Evolutionary conservation across 371 early-diverging fungal species (phyloP).

Genomic region (Funneliformis caledonium): DNA sequence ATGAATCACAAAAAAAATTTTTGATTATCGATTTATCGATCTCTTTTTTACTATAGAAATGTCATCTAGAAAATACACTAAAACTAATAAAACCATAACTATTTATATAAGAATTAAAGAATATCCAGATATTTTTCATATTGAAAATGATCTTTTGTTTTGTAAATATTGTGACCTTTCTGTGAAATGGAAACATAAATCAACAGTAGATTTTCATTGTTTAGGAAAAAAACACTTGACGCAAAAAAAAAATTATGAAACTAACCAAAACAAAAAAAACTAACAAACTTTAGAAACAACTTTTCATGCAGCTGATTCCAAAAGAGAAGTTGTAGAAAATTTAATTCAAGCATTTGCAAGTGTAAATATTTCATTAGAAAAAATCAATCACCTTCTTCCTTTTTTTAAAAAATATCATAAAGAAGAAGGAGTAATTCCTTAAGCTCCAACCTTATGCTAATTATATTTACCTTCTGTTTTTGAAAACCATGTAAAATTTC

Average conservation of each 20-base stretch:
- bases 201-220: conserved; percentile 6
- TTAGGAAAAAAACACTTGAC: neutral
- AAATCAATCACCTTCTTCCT: conserved; percentile 9
- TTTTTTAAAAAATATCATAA: conserved; percentile 30
- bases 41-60: too few species aligned
- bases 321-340: neutral
- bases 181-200: conserved; percentile 5
- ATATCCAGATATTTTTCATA: neutral
- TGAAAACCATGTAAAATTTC: neutral
- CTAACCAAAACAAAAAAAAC: neutral
- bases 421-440: conserved; percentile 11
- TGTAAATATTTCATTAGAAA: conserved; percentile 9
- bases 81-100: neutral
- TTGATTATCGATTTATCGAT: too few species aligned
- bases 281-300: neutral
- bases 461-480: conserved; percentile 19
- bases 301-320: conserved; percentile 12
- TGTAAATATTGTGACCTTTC: conserved; percentile 13
- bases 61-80: neutral
- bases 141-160: neutral
- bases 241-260: conserved; percentile 2
- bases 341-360: conserved; percentile 20
- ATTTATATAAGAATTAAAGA: conserved; percentile 9
- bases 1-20: too few species aligned
- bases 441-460: conserved; percentile 19